Conservation (phyloP, 352 stramenopile species). For the Phytophthora litchii region DNA sequence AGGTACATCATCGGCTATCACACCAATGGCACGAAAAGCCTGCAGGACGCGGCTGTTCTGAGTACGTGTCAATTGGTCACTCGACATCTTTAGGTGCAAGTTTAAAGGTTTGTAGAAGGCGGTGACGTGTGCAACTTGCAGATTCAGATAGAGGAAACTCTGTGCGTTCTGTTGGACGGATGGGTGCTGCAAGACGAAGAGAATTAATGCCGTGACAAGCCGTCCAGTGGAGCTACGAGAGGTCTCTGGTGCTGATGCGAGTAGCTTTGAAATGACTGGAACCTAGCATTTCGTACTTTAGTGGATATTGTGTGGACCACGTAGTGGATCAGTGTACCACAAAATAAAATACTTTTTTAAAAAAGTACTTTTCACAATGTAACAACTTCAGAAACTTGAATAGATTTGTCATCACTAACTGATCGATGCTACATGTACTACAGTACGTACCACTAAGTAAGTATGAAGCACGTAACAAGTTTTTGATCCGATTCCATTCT, state of each 20-base stretch:
- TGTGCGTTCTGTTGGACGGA: constrained; percentile 10
- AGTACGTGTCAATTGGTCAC: constrained; percentile 49
- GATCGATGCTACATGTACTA: too few relatives aligned
- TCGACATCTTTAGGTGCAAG: constrained; percentile 26
- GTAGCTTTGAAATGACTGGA: constrained; percentile 60
- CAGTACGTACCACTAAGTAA: too few relatives aligned
- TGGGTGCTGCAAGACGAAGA: neutral
- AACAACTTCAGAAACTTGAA: constrained; percentile 2
- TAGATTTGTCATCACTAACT: too few relatives aligned
- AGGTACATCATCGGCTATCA: constrained; percentile 88
- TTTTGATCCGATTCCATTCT: too few relatives aligned
- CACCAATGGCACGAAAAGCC: constrained; percentile 90
- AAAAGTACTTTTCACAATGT: too few relatives aligned
- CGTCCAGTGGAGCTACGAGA: neutral
- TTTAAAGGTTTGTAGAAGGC: constrained; percentile 1
- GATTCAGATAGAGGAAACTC: constrained; percentile 1
- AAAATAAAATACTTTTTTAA: too few relatives aligned
- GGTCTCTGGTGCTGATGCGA: constrained; percentile 18
- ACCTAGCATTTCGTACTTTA: constrained; percentile 42
- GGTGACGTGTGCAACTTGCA: constrained; percentile 15
- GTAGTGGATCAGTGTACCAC: too few relatives aligned
- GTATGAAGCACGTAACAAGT: too few relatives aligned
- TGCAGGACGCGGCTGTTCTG: constrained; percentile 83
- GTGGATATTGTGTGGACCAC: constrained; percentile 11
- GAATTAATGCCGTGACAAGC: constrained; percentile 13